Evolutionary conservation across 2,329 filamentous ascomycete species (phyloP).

Genomic region (Didymosphaeria variabile): DNA sequence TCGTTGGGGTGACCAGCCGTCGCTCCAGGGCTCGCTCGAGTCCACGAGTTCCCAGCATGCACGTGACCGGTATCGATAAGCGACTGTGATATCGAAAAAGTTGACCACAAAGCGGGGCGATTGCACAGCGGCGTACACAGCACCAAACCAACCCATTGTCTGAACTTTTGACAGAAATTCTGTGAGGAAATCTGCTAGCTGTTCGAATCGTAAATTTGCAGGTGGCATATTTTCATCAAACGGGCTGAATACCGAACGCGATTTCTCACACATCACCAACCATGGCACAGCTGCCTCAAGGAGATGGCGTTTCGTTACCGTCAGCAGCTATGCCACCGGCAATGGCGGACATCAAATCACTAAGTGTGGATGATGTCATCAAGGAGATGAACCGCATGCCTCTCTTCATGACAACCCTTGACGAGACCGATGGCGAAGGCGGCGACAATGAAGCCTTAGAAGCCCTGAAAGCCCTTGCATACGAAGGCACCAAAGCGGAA

Average conservation of each 20-base stretch:
- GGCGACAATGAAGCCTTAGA: conserved; percentile 85
- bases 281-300: conserved; percentile 29
- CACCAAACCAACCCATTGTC: neutral
- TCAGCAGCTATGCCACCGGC: conserved; percentile 64
- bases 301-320: conserved; percentile 29
- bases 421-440: conserved; percentile 65
- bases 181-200: neutral
- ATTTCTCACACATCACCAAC: neutral
- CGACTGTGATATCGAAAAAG: conserved; percentile 4
- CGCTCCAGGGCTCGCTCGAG: neutral
- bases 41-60: neutral
- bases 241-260: neutral
- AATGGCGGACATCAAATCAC: conserved; percentile 65
- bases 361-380: conserved; percentile 68
- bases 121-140: neutral
- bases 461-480: conserved; percentile 87
- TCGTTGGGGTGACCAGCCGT: neutral
- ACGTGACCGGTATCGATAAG: conserved; percentile 16
- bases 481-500: conserved; percentile 89
- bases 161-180: too few relatives aligned
- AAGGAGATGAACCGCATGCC: conserved; percentile 75
- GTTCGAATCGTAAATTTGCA: neutral
- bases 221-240: neutral
- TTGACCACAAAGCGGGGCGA: conserved; percentile 1
- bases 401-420: conserved; percentile 95